Conservation (phyloP, 2,329 filamentous ascomycete genomes). For the Cytospora schulzeri region DNA sequence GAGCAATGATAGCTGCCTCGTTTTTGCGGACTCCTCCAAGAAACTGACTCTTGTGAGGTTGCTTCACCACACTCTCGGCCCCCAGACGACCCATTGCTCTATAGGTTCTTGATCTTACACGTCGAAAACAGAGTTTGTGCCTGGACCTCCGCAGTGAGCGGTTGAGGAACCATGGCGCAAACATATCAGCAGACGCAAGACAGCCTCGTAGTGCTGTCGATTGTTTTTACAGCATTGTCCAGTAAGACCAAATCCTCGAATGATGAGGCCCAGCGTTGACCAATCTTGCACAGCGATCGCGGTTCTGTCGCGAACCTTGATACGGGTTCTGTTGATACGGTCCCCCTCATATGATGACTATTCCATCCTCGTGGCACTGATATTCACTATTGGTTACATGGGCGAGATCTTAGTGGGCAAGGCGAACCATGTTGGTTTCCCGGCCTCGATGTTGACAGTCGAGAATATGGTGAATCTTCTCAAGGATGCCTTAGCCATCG, state of each 20-base stretch:
- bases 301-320: slow-evolving; percentile 29
- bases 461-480: slow-evolving; percentile 26
- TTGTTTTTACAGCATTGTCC: slow-evolving; percentile 8
- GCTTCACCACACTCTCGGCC: too few species aligned
- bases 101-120: not conserved
- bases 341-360: slow-evolving; percentile 32
- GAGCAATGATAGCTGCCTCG: too few species aligned
- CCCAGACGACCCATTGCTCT: too few species aligned
- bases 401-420: slow-evolving; percentile 28
- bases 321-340: slow-evolving; percentile 31
- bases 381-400: slow-evolving; percentile 32
- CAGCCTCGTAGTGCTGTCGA: slow-evolving; percentile 12
- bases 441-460: slow-evolving; percentile 28
- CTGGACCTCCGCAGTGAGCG: not conserved
- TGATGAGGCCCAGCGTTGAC: not conserved
- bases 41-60: too few species aligned
- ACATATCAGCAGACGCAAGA: slow-evolving; percentile 21
- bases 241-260: not conserved
- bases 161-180: not conserved
- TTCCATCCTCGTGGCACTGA: slow-evolving; percentile 28
- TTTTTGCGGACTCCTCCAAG: too few species aligned
- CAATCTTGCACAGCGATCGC: slow-evolving; percentile 23
- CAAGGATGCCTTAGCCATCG: slow-evolving; percentile 39
- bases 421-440: slow-evolving; percentile 27
- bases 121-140: not conserved